phyloP scores from a whole-genome alignment of 495 filamentous ascomycete species.

The Penicillium samsonianum region DNA sequence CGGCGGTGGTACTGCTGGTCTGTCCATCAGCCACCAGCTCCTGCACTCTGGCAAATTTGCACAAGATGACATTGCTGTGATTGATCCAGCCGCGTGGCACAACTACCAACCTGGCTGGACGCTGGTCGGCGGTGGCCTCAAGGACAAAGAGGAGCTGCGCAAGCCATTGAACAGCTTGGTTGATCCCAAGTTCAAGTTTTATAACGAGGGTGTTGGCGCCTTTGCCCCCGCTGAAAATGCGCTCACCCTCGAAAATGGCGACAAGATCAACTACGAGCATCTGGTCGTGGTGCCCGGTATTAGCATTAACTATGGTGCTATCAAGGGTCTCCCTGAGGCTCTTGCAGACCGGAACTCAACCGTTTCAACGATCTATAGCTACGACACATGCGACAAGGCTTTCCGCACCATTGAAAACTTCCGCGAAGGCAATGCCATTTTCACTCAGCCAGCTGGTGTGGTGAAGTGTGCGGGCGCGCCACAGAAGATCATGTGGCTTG shows the following conservation, averaged over 20 bases:
- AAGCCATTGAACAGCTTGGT: slow-evolving; percentile 53
- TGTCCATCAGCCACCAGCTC: slow-evolving; percentile 64
- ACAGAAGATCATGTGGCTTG: slow-evolving; percentile 73
- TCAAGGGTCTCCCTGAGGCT: slow-evolving; percentile 63
- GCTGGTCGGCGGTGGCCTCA: slow-evolving; percentile 65
- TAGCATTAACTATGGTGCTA: slow-evolving; percentile 52
- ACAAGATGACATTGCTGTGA: slow-evolving; percentile 63
- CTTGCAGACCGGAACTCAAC: slow-evolving; percentile 54
- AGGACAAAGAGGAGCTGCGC: slow-evolving; percentile 55
- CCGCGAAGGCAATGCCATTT: slow-evolving; percentile 60
- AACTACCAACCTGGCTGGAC: slow-evolving; percentile 76
- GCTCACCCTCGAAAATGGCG: slow-evolving; percentile 58
- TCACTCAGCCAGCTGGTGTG: slow-evolving; percentile 66
- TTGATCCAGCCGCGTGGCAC: slow-evolving; percentile 65
- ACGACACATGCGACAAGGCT: slow-evolving; percentile 60
- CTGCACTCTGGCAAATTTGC: slow-evolving; percentile 55
- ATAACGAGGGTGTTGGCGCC: slow-evolving; percentile 51
- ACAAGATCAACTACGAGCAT: slow-evolving; percentile 63
- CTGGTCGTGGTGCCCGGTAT: slow-evolving; percentile 66
- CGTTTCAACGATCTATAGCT: slow-evolving; percentile 67
- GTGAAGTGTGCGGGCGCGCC: slow-evolving; percentile 72
- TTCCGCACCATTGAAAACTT: slow-evolving; percentile 57
- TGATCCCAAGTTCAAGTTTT: slow-evolving; percentile 63
- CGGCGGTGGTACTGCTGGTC: slow-evolving; percentile 63
- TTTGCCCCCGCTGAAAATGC: slow-evolving; percentile 60